A percentile compares a stretch with the other conserved stretches of the same genome.
These are phyloP conservation scores for Phylloporus rhodoxanthus DNA, from an alignment of 768 basidiomycete genomes.

Conservation along the genomic window DNA sequence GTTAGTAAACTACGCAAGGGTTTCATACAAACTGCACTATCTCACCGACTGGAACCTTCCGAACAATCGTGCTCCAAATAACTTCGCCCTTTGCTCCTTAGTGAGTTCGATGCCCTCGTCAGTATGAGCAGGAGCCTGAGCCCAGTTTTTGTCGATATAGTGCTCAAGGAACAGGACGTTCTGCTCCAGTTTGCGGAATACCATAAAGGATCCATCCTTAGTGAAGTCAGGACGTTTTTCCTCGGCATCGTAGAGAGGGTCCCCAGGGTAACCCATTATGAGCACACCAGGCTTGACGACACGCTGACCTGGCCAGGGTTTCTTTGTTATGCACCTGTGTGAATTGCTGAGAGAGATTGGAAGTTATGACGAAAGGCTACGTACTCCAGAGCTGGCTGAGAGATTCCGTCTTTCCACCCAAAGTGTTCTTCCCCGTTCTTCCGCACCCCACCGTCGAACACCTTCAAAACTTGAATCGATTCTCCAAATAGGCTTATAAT, in stretches of 20 bases:
- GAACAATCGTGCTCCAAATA: slow-evolving; percentile 37
- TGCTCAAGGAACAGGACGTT: slow-evolving; percentile 37
- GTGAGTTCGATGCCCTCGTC: slow-evolving; percentile 18
- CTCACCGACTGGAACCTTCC: slow-evolving; percentile 43
- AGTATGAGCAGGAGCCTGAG: slow-evolving; percentile 19
- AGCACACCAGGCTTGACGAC: slow-evolving; percentile 21
- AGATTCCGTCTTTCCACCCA: slow-evolving; percentile 47
- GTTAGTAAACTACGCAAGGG: neutral
- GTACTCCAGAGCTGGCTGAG: slow-evolving; percentile 37
- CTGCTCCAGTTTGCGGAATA: slow-evolving; percentile 45
- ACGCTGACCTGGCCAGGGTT: slow-evolving; percentile 31
- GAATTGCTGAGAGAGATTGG: slow-evolving; percentile 25
- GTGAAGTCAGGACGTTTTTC: slow-evolving; percentile 37
- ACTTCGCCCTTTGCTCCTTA: neutral
- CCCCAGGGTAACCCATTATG: slow-evolving; percentile 41
- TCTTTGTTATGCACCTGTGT: slow-evolving; percentile 10
- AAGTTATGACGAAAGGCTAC: slow-evolving; percentile 30
- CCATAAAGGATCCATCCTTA: slow-evolving; percentile 47
- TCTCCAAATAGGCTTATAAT: neutral
- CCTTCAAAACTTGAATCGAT: neutral
- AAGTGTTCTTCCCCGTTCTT: slow-evolving; percentile 43
- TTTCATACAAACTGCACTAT: neutral
- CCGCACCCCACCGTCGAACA: neutral
- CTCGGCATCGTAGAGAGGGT: slow-evolving; percentile 21
- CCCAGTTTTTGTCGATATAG: slow-evolving; percentile 41